A percentile compares a stretch with the other conserved stretches of the same genome.
Conservation (phyloP, 148 eudicot genomes). For the Silene conica region DNA sequence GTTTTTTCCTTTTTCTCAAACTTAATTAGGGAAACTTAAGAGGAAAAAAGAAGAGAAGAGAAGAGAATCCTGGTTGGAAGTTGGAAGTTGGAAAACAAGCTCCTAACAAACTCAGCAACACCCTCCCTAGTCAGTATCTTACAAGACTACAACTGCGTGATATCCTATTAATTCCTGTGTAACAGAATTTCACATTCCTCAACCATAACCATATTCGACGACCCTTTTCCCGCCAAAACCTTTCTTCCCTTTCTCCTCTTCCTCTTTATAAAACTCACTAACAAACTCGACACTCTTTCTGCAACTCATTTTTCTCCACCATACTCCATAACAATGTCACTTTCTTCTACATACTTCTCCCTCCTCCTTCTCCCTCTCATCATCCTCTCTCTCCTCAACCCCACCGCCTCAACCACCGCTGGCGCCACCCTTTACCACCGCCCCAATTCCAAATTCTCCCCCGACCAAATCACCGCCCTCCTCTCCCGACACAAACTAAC, state of each 20-base stretch:
- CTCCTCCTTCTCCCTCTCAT: background rate
- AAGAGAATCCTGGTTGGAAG: too few species aligned
- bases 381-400: background rate
- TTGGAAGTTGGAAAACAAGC: too few species aligned
- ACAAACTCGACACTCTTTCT: background rate
- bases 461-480: constrained; percentile 20
- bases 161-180: background rate
- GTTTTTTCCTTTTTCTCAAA: too few species aligned
- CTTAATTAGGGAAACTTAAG: too few species aligned
- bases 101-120: background rate
- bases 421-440: constrained; percentile 32
- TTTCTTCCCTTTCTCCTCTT: too few species aligned
- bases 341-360: background rate
- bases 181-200: background rate
- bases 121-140: too few species aligned
- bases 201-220: background rate
- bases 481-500: constrained; percentile 27
- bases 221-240: constrained; percentile 10
- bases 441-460: constrained; percentile 6
- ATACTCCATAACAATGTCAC: constrained; percentile 15
- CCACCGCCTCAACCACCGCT: constrained; percentile 1
- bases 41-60: too few species aligned
- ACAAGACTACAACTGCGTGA: too few species aligned
- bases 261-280: background rate
- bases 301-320: background rate